Evolutionary conservation across 1,284 basidiomycete species (phyloP), one percentile per base, ranked within the genome.

Genomic region (Pisolithus thermaeus): DNA sequence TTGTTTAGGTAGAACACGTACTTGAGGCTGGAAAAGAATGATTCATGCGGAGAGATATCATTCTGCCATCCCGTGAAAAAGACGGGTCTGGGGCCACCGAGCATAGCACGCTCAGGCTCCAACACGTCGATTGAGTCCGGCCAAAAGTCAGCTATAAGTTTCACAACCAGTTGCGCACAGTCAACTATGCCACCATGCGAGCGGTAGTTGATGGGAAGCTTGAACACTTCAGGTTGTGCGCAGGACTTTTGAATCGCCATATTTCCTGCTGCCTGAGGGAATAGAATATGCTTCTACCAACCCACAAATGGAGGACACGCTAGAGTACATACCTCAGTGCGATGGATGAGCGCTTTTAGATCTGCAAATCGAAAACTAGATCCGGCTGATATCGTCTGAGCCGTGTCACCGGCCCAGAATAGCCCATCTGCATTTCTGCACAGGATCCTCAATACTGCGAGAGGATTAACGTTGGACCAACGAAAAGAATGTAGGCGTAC

Each of bases 331-430:
- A 80, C 84, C 69, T 88, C 81, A 0, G 79, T 62, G 18, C 78
- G 73, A 52, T 78, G 78, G 25, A 87, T 58, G 59, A 84, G 83
- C 0, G 84, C 75, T 57, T 84, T 89, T 50, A 90, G 61, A 39
- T 87, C 85, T 54, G 84, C 70, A 62, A 90, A 90, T 12, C 81
- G 68, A 58, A 90, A 89, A 0, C 83, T 79, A 52, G 83, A 86
- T 0, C 86, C 87, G 1, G 78, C 74, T 0, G 82, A 81, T 22
- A 90, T 89, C 0, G 86, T 85, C 58, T 90, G 87, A 0, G 87
- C 86, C 0, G 87, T 90, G 59, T 90, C 87, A 0, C 87, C 87
- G 0, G 87, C 87, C 83, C 83, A 90, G 60, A 88, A 87, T n/a
- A 86, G 65, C 0, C 87, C 87, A 47, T 83, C 69, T 0, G 79